Evolutionary conservation across 169 alveolate species (phyloP).

Genomic region (Amoebophrya sp.): DNA sequence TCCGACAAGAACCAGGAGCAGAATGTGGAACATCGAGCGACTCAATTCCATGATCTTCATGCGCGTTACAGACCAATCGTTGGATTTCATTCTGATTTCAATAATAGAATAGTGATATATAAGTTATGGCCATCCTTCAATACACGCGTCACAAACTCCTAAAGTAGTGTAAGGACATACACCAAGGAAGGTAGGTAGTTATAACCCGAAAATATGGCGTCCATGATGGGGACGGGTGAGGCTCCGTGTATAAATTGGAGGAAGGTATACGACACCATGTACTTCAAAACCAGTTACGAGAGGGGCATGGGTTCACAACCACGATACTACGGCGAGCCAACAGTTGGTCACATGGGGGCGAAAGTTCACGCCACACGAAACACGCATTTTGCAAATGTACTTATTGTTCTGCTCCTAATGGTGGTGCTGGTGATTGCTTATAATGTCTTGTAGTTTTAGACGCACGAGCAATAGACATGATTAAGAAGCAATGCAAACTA

Average conservation of each 20-base stretch:
- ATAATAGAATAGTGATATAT: too few relatives aligned
- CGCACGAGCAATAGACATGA: not conserved
- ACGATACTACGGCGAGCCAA: not conserved
- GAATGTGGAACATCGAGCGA: too few relatives aligned
- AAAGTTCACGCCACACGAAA: not conserved
- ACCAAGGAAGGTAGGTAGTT: too few relatives aligned
- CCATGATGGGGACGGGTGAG: too few relatives aligned
- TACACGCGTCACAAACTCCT: too few relatives aligned
- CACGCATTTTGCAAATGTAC: not conserved
- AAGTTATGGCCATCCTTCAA: too few relatives aligned
- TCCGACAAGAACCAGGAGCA: too few relatives aligned
- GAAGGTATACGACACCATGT: slow-evolving; percentile 17
- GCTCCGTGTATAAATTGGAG: not conserved
- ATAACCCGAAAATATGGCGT: too few relatives aligned
- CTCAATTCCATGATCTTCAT: too few relatives aligned
- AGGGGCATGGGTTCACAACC: not conserved
- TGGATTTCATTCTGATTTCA: too few relatives aligned
- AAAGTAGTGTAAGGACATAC: too few relatives aligned
- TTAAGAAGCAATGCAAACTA: not conserved
- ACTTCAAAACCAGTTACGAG: not conserved
- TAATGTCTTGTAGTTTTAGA: not conserved
- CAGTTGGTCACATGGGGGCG: not conserved
- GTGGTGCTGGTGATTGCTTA: not conserved
- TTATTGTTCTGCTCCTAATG: not conserved
- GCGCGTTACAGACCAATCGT: too few relatives aligned